Conservation (phyloP, 2,329 filamentous ascomycete species). For the Lecanicillium sp. region DNA sequence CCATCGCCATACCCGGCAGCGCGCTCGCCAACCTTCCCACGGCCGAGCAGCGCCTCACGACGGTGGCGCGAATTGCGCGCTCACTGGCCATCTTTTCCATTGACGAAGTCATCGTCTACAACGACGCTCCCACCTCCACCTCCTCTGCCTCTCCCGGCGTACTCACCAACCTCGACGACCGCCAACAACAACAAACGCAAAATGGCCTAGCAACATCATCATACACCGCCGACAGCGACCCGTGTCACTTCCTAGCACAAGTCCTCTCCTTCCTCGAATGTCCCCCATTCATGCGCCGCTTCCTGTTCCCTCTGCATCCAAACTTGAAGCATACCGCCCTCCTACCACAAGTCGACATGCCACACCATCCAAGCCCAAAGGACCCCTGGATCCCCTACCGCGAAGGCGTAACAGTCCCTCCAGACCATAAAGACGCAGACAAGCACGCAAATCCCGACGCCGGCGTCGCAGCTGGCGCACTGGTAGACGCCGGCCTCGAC, state of each 20-base stretch:
- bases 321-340: slow-evolving; percentile 67
- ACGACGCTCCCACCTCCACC: slow-evolving; percentile 51
- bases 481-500: slow-evolving; percentile 50
- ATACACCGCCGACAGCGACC: slow-evolving; percentile 65
- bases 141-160: too few relatives aligned
- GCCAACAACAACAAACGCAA: neutral
- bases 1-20: slow-evolving; percentile 55
- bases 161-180: slow-evolving; percentile 29
- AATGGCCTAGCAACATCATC: slow-evolving; percentile 18
- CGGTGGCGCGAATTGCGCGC: slow-evolving; percentile 69
- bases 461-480: slow-evolving; percentile 30
- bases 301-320: slow-evolving; percentile 69
- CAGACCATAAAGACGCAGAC: too few relatives aligned
- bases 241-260: slow-evolving; percentile 72
- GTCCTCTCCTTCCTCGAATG: slow-evolving; percentile 76
- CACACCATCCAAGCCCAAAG: slow-evolving; percentile 67
- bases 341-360: slow-evolving; percentile 73
- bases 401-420: slow-evolving; percentile 58
- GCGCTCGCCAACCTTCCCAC: slow-evolving; percentile 52
- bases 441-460: neutral
- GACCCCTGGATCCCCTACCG: slow-evolving; percentile 69
- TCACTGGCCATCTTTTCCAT: slow-evolving; percentile 76
- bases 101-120: slow-evolving; percentile 76
- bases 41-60: slow-evolving; percentile 65
- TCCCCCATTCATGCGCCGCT: slow-evolving; percentile 70